phyloP scores from a whole-genome alignment of 1,284 basidiomycete genomes.

The Boletus mariae region DNA sequence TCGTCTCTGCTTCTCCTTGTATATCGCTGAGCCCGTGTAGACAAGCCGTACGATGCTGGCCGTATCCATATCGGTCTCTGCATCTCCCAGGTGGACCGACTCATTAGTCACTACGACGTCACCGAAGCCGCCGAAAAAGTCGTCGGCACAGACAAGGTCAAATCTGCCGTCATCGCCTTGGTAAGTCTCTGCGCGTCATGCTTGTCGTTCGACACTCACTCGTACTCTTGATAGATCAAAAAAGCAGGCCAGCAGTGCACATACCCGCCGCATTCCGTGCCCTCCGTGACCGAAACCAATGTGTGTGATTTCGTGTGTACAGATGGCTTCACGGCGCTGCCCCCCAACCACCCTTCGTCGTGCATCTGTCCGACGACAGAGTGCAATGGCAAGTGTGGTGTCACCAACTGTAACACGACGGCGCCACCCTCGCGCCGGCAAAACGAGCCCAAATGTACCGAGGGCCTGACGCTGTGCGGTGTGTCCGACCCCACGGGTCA shows the following conservation, averaged over 20 bases:
- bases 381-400: neutral
- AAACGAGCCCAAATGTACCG: conserved; percentile 13
- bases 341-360: conserved; percentile 11
- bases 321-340: conserved; percentile 19
- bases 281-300: conserved; percentile 3
- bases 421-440: conserved; percentile 17
- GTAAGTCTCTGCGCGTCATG: neutral
- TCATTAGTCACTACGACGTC: conserved; percentile 14
- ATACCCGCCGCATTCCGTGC: conserved; percentile 22
- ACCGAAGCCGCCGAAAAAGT: conserved; percentile 18
- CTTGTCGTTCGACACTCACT: neutral
- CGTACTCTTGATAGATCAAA: conserved; percentile 12
- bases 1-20: neutral
- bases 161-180: conserved; percentile 11
- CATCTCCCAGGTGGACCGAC: conserved; percentile 10
- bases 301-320: conserved; percentile 21
- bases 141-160: conserved; percentile 16
- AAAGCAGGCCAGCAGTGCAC: conserved; percentile 14
- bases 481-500: conserved; percentile 11
- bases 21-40: conserved; percentile 3
- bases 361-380: conserved; percentile 17
- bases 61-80: conserved; percentile 17
- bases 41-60: conserved; percentile 17
- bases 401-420: conserved; percentile 2
- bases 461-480: conserved; percentile 17